Base-by-base conservation (phyloP, 257 asterid genomes). In the Oldenlandia corymbosa region DNA sequence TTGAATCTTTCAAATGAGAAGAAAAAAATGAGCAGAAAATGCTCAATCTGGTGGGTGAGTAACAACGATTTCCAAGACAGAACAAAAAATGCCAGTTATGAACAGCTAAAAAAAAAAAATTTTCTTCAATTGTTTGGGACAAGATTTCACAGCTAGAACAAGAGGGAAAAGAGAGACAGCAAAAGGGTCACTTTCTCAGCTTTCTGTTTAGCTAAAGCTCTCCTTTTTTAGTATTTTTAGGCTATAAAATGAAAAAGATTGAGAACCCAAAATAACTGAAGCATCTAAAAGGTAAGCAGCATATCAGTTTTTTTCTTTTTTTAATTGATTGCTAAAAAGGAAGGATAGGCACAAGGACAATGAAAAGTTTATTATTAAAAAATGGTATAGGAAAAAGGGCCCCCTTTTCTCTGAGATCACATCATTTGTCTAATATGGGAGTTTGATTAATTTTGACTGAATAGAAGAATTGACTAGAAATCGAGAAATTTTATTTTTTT, bases 51-150 rank as follows among this genome's bases (percentile, higher is more conserved):
- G 39, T 17, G 34, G n/a, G n/a, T n/a, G n/a, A n/a, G 11, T 3
- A 36, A 8, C 42, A n/a, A n/a, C n/a, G n/a, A 20, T 51, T 20
- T 26, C 1, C 30, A 18, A 39, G 53, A 41, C 37, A n/a, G 23
- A n/a, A 41, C 41, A 64, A 65, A 75, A 67, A 75, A 64, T 58
- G 69, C 31, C 57, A 68, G 41, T 42, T 16, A 52, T 32, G 45
- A 24, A 10, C 11, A 41, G n/a, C 24, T 47, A 60, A 55, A 59
- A 58, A 34, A 34, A 16, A 60, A 20, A 45, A 68, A 46, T n/a
- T n/a, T n/a, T n/a, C n/a, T n/a, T 58, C 30, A n/a, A 53, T 53
- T 5, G 32, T 5, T 62, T 56, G 56, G 37, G 60, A 68, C 74
- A 64, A 74, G 50, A 18, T 49, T 43, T 58, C 59, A 59, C 66